Base-by-base conservation (phyloP, 805 yeast species). In the Novakomyces olei region DNA sequence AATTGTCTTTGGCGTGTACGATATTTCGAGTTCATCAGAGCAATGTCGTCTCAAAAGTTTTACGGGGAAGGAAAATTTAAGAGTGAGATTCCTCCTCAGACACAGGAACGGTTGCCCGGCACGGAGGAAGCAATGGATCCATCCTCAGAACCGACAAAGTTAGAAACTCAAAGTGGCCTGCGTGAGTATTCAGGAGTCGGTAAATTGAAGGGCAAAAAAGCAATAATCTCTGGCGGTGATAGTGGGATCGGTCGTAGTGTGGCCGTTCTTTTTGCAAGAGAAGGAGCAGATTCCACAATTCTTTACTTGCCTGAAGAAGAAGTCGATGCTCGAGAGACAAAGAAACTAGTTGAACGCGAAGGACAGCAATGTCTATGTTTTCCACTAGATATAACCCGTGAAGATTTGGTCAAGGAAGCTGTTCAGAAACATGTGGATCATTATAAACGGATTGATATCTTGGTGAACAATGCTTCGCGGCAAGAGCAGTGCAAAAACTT, bases 381-480 rank as follows among this genome's bases (percentile, higher is more conserved):
- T 5, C 15, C 12, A 10, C 15, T 29, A 4, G 19, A 41, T 50
- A 36, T 45, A 44, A 33, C 53, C 46, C 17, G 20, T 5, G 15
- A 8, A 33, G 39, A 35, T 26, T 42, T 44, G 15, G 52, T 50
- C 37, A 43, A 46, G 38, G 47, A 45, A 2, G 44, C 50, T 10
- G 52, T 52, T 34, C 51, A 57, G 39, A 68, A 74, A 35, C 67
- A 81, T n/a, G 33, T 37, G 24, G 66, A 69, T 37, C 53, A 61
- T 29, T 79, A 68, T 59, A 92, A 92, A 25, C 67, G 73, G 20
- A 70, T 81, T 35, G 92, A 81, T 53, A 61, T 79, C 15, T 61
- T 81, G 48, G 65, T 81, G 41, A 81, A 81, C 56, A 81, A 81
- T 50, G 93, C 93, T n/a, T 93, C 93, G 6, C 22, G 39, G 73